Evolutionary conservation across 1,284 basidiomycete genomes (phyloP).

Genomic region (Sparassis latifolia): DNA sequence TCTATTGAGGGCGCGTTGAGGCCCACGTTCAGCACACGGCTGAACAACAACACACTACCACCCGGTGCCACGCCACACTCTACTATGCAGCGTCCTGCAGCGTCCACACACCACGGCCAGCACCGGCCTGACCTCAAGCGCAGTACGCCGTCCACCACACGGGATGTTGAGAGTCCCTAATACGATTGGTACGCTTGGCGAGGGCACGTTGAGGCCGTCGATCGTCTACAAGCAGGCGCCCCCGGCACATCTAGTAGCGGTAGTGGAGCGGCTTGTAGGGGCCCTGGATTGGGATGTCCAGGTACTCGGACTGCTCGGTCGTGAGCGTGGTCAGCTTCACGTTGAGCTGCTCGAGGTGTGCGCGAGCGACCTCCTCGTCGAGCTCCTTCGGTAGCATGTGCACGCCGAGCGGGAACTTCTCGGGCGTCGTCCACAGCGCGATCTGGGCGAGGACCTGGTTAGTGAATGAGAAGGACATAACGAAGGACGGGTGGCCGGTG

Average conservation of each 20-base stretch:
- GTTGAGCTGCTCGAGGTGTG: conserved; percentile 87
- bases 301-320: conserved; percentile 80
- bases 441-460: conserved; percentile 99
- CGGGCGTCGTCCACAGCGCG: conserved; percentile 91
- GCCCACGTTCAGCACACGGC: conserved; percentile 18
- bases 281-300: conserved; percentile 84
- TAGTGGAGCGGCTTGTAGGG: conserved; percentile 92
- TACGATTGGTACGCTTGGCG: conserved; percentile 18
- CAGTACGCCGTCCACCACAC: conserved; percentile 16
- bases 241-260: conserved; percentile 42
- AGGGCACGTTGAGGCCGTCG: conserved; percentile 53
- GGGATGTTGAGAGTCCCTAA: conserved; percentile 28
- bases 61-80: neutral
- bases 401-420: conserved; percentile 89
- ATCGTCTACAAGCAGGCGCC: conserved; percentile 14
- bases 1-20: conserved; percentile 33
- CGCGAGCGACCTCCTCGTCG: conserved; percentile 97
- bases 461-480: conserved; percentile 99
- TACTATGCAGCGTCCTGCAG: conserved; percentile 11
- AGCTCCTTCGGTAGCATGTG: conserved; percentile 97
- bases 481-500: conserved; percentile 92
- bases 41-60: conserved; percentile 3
- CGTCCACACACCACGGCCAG: conserved; percentile 12
- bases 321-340: conserved; percentile 90
- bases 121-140: conserved; percentile 11